Percentiles rank a stretch among this genome's conserved stretches.
Conservation (phyloP, 441 rosid genomes). For the Manihot esculenta region DNA sequence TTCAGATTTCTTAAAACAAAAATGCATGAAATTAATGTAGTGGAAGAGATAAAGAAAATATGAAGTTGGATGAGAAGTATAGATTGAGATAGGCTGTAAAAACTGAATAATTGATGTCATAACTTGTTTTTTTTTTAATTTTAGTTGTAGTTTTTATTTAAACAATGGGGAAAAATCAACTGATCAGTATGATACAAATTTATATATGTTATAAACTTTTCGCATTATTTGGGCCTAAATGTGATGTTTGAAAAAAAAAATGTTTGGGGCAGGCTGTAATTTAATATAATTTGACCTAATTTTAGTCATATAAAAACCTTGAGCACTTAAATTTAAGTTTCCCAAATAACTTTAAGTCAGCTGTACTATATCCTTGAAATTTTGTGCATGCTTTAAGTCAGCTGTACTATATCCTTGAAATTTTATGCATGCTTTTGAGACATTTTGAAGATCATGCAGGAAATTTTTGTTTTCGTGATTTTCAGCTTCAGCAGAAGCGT, state of each 20-base stretch:
- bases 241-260: background rate
- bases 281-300: background rate
- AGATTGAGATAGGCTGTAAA: background rate
- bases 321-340: background rate
- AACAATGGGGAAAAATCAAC: background rate
- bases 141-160: background rate
- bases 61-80: background rate
- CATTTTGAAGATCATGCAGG: constrained; percentile 21
- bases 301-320: background rate
- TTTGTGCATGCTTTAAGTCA: background rate
- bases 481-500: constrained; percentile 78
- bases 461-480: constrained; percentile 22
- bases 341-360: background rate
- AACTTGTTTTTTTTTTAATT: too few species aligned
- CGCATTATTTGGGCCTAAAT: background rate
- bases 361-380: background rate
- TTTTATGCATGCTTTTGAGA: background rate
- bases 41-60: background rate
- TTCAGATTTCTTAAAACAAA: background rate
- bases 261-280: background rate
- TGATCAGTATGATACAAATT: background rate
- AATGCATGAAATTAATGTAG: background rate
- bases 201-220: background rate
- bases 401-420: background rate
- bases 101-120: background rate